These are phyloP conservation scores for Pseudopyricularia cyperi DNA, from an alignment of 2,329 filamentous ascomycete species.

Conservation along the genomic window DNA sequence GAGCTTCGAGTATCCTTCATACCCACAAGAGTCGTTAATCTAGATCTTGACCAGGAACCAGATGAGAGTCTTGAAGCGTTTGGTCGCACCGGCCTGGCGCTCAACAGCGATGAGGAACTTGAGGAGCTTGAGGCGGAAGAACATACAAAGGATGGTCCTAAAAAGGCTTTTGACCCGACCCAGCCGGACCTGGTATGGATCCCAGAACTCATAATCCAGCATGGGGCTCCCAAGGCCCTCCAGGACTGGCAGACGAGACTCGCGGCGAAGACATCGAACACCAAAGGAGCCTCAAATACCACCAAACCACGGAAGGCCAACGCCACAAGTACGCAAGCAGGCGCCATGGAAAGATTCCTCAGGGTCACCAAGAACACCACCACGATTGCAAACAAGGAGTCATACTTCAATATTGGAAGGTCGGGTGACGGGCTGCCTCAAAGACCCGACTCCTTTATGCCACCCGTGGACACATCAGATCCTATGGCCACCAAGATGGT, in stretches of 20 bases:
- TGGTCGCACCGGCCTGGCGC: slow-evolving; percentile 40
- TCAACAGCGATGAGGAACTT: slow-evolving; percentile 56
- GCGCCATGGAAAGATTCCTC: slow-evolving; percentile 24
- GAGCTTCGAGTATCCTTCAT: slow-evolving; percentile 71
- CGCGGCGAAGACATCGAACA: slow-evolving; percentile 13
- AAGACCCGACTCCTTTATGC: no score
- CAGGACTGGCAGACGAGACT: slow-evolving; percentile 46
- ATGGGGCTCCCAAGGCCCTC: slow-evolving; percentile 52
- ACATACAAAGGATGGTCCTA: slow-evolving; percentile 12
- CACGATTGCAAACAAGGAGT: not conserved
- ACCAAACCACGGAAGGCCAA: slow-evolving; percentile 2
- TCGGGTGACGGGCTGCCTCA: no score
- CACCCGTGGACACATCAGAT: no score
- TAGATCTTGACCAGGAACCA: slow-evolving; percentile 63
- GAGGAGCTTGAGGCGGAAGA: slow-evolving; percentile 20
- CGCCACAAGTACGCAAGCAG: slow-evolving; percentile 10
- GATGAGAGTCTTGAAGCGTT: slow-evolving; percentile 33
- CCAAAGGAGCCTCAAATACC: slow-evolving; percentile 2
- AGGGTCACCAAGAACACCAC: slow-evolving; percentile 20
- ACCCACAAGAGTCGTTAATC: slow-evolving; percentile 62
- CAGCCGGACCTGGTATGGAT: slow-evolving; percentile 57
- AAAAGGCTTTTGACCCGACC: slow-evolving; percentile 48
- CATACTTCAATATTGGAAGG: no score
- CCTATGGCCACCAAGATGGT: not conserved
- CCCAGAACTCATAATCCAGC: slow-evolving; percentile 46